Evolutionary conservation across 345 rosid species (phyloP), one percentile per base, ranked within the genome.

Genomic region (Syzygium jambos): DNA sequence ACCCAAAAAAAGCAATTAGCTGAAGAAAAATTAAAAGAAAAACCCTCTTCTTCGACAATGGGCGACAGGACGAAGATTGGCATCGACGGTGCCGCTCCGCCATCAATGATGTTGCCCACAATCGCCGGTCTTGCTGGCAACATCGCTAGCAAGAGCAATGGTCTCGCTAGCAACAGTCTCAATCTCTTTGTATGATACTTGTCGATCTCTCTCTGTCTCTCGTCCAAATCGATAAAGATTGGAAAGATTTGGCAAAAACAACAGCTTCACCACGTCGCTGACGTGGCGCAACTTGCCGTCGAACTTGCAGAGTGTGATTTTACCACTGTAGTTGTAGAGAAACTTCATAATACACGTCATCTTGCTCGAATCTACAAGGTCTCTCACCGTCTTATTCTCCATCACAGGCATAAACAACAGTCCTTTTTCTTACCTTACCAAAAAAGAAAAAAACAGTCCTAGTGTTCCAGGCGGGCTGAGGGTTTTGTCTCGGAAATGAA

Each of bases 291-390:
- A 96, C 86, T 92, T 89, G 43, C 97, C 94, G 91, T 96, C 96
- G 6, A 87, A 61, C n/a, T 93, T 90, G 80, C 98, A 97, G 34
- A 92, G 98, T 25, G 88, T 77, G 56, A 97, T 94, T 91, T 78
- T 93, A 12, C 99, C 98, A 61, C 93, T 92, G 52, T 96, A 97
- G 87, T 97, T 96, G 89, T 96, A 94, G 15, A 97, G 93, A 85
- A 96, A 96, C 92, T 97, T 95, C 57, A 95, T 85, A 65, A 82
- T 85, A 10, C 52, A 25, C 1, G 85, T 51, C 21, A 51, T 10
- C 78, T 14, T 16, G 83, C n/a, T 29, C 25, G 55, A 63, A n/a
- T 52, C 21, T 34, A 17, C 53, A 11, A 22, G 29, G 41, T 56
- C 68, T 53, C 56, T 86, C 90, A 41, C 88, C 85, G n/a, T 43